Conservation (phyloP, 441 rosid species). For the Jatropha podagrica region DNA sequence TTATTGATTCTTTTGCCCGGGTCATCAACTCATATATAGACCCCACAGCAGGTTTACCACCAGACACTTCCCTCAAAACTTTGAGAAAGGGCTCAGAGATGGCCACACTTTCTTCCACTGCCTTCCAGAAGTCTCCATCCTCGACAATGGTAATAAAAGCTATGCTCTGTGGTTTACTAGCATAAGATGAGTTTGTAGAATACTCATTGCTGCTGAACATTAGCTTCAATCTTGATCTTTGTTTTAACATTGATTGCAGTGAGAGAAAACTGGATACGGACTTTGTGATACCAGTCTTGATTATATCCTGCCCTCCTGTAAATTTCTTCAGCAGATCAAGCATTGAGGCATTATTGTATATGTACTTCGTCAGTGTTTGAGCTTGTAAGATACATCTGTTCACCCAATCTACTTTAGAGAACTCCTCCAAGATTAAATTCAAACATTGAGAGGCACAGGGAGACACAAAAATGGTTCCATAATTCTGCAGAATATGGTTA, state of each 20-base stretch:
- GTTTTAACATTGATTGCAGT: constrained; percentile 72
- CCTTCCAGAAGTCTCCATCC: constrained; percentile 80
- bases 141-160: constrained; percentile 55
- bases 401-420: constrained; percentile 87
- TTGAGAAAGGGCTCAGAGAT: constrained; percentile 82
- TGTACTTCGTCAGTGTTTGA: constrained; percentile 57
- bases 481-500: constrained; percentile 66
- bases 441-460: constrained; percentile 84
- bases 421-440: constrained; percentile 75
- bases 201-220: constrained; percentile 76
- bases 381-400: constrained; percentile 68
- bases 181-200: constrained; percentile 46
- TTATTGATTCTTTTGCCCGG: constrained; percentile 76
- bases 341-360: constrained; percentile 65
- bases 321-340: constrained; percentile 75
- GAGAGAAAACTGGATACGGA: constrained; percentile 68
- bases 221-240: constrained; percentile 60
- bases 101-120: constrained; percentile 82
- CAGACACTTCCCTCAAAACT: constrained; percentile 80
- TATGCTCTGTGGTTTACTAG: constrained; percentile 62
- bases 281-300: constrained; percentile 69
- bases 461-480: constrained; percentile 71
- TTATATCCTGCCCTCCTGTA: constrained; percentile 68
- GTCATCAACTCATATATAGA: constrained; percentile 87
- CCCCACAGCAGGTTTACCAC: constrained; percentile 75